Conservation (phyloP, 176 grass and related monocot genomes). For the Oryza meyeriana region DNA sequence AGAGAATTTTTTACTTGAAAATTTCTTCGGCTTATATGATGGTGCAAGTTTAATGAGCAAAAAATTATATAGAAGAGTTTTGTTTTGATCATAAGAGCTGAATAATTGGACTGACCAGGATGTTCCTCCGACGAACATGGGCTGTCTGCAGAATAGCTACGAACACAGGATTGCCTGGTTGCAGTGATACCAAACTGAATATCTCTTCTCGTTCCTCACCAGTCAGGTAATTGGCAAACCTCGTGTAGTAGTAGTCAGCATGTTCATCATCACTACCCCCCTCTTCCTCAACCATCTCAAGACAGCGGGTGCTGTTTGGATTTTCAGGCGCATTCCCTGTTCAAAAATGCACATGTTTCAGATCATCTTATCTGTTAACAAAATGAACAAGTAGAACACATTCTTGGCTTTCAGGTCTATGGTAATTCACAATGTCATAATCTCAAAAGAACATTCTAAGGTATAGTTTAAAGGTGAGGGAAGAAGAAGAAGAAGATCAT, state of each 20-base stretch:
- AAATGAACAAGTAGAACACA: neutral
- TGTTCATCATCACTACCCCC: neutral
- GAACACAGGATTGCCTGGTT: slow-evolving; percentile 43
- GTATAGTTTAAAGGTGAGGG: too few species aligned
- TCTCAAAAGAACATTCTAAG: neutral
- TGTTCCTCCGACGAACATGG: neutral
- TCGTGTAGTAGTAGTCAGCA: slow-evolving; percentile 19
- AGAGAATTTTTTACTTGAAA: neutral
- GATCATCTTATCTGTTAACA: neutral
- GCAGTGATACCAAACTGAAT: slow-evolving; percentile 17
- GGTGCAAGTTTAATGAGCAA: neutral
- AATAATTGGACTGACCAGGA: slow-evolving; percentile 28
- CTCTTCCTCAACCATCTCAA: slow-evolving; percentile 15
- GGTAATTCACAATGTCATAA: neutral
- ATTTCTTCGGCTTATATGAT: neutral
- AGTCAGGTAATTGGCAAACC: slow-evolving; percentile 7
- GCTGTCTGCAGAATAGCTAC: slow-evolving; percentile 17
- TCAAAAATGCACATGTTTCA: neutral
- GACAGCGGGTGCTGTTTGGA: neutral
- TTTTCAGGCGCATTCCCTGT: slow-evolving; percentile 14
- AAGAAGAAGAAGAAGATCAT: too few species aligned
- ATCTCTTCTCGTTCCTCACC: slow-evolving; percentile 31
- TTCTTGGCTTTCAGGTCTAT: neutral
- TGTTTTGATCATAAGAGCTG: neutral
- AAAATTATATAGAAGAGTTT: neutral